These are phyloP conservation scores for Catunica adiposa DNA, from an alignment of 2,329 filamentous ascomycete genomes.

Conservation along the genomic window DNA sequence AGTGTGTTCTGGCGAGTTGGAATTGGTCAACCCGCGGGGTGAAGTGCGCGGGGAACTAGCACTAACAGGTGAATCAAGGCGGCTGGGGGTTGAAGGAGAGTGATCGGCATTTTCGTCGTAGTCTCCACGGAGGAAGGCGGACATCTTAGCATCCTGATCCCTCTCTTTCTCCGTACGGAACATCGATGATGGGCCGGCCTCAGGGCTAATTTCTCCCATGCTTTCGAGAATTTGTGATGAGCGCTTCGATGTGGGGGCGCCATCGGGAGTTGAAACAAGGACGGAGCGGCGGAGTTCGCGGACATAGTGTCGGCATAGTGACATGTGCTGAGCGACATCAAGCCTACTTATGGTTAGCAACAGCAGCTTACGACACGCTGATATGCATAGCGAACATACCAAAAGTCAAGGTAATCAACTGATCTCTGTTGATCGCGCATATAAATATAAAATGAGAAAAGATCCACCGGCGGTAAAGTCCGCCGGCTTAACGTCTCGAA, in stretches of 20 bases:
- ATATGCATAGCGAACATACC: conserved; percentile 39
- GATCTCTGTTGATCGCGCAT: conserved; percentile 98
- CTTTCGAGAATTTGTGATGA: conserved; percentile 67
- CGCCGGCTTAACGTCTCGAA: conserved; percentile 90
- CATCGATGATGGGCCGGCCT: conserved; percentile 43
- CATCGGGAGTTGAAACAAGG: conserved; percentile 79
- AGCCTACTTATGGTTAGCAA: conserved; percentile 45
- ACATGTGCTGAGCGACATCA: conserved; percentile 98
- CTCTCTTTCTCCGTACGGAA: conserved; percentile 54
- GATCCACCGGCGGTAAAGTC: conserved; percentile 86
- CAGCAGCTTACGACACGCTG: neutral
- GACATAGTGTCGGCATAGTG: conserved; percentile 90
- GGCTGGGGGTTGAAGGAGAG: neutral
- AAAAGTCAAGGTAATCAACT: conserved; percentile 96
- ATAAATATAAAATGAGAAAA: conserved; percentile 99
- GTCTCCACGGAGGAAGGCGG: conserved; percentile 66
- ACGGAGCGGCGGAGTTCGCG: conserved; percentile 87
- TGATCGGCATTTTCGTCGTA: conserved; percentile 17
- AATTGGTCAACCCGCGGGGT: conserved; percentile 49
- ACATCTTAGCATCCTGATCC: conserved; percentile 76
- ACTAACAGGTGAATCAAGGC: conserved; percentile 17
- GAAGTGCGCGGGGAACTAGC: conserved; percentile 39
- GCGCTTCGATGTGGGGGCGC: conserved; percentile 68
- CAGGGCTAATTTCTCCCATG: conserved; percentile 48
- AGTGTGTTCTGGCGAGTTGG: conserved; percentile 66